These are phyloP conservation scores for Podospora sp. DNA, from an alignment of 495 filamentous ascomycete species.

Conservation along the genomic window DNA sequence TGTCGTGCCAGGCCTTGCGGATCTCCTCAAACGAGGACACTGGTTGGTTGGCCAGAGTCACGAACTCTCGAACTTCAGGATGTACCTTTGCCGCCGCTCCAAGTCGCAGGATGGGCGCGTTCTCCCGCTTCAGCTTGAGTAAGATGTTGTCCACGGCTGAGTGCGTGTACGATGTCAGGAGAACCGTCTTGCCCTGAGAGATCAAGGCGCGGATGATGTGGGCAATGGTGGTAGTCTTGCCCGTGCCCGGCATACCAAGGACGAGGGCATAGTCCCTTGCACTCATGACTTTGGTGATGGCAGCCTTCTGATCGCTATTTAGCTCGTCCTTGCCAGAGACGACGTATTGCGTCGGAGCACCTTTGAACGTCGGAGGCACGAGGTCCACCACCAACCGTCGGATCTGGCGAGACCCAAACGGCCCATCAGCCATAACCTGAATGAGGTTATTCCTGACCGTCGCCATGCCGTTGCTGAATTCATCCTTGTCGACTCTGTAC, in stretches of 20 bases:
- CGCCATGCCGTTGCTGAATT: conserved; percentile 97
- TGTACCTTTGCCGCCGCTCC: conserved; percentile 83
- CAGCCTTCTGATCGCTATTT: conserved; percentile 83
- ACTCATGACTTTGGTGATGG: conserved; percentile 92
- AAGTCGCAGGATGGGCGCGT: conserved; percentile 79
- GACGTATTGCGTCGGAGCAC: conserved; percentile 58
- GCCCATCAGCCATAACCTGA: conserved; percentile 81
- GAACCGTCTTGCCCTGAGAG: conserved; percentile 84
- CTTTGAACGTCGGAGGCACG: conserved; percentile 71
- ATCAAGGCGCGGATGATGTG: conserved; percentile 94
- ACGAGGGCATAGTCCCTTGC: conserved; percentile 93
- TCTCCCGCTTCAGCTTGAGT: conserved; percentile 79
- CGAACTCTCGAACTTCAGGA: conserved; percentile 82
- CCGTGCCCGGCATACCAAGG: conserved; percentile 96
- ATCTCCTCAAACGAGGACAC: conserved; percentile 81
- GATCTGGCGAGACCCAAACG: conserved; percentile 70
- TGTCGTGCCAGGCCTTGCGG: conserved; percentile 75
- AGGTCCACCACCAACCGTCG: conserved; percentile 77
- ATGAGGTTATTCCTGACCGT: conserved; percentile 90
- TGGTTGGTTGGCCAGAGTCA: conserved; percentile 68
- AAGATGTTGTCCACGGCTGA: conserved; percentile 98
- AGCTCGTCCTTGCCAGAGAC: conserved; percentile 61
- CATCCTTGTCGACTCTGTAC: conserved; percentile 93
- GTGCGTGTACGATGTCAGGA: conserved; percentile 94
- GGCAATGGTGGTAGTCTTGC: conserved; percentile 96